These are phyloP conservation scores for Datisca glomerata DNA, from an alignment of 306 rosid species.

Conservation along the genomic window DNA sequence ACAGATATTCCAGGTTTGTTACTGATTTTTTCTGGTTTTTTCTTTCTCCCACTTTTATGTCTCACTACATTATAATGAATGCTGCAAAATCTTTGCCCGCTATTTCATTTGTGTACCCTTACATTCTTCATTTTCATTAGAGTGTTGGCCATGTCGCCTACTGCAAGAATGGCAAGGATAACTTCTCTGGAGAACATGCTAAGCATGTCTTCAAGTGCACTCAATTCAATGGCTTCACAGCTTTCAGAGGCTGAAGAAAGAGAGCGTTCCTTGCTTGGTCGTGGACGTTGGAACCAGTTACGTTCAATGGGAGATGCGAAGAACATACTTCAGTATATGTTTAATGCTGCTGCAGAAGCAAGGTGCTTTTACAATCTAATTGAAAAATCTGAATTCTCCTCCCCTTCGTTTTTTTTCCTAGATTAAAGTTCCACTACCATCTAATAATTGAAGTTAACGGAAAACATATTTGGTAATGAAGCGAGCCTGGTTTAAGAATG, in stretches of 20 bases:
- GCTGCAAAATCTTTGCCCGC: too few relatives aligned
- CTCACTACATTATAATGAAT: too few relatives aligned
- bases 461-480: too few relatives aligned
- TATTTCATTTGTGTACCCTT: too few relatives aligned
- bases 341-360: slow-evolving; percentile 78
- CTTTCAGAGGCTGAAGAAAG: slow-evolving; percentile 99
- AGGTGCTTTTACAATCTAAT: slow-evolving; percentile 41
- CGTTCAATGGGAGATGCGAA: slow-evolving; percentile 99
- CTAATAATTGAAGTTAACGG: too few relatives aligned
- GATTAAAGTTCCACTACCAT: too few relatives aligned
- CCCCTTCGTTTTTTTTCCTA: not conserved
- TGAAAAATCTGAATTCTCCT: not conserved
- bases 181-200: slow-evolving; percentile 92
- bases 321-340: slow-evolving; percentile 90
- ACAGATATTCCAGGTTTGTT: slow-evolving; percentile 88
- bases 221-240: slow-evolving; percentile 98
- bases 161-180: slow-evolving; percentile 91
- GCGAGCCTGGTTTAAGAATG: too few relatives aligned
- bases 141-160: slow-evolving; percentile 90
- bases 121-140: slow-evolving; percentile 46
- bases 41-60: too few relatives aligned
- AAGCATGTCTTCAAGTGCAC: slow-evolving; percentile 86
- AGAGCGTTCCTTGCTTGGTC: slow-evolving; percentile 82
- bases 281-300: slow-evolving; percentile 98
- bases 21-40: too few relatives aligned